Percentiles rank a stretch among this genome's conserved stretches.
These are phyloP conservation scores for Teratosphaeria epicoccoides DNA, from an alignment of 2,329 filamentous ascomycete genomes.

Conservation along the genomic window DNA sequence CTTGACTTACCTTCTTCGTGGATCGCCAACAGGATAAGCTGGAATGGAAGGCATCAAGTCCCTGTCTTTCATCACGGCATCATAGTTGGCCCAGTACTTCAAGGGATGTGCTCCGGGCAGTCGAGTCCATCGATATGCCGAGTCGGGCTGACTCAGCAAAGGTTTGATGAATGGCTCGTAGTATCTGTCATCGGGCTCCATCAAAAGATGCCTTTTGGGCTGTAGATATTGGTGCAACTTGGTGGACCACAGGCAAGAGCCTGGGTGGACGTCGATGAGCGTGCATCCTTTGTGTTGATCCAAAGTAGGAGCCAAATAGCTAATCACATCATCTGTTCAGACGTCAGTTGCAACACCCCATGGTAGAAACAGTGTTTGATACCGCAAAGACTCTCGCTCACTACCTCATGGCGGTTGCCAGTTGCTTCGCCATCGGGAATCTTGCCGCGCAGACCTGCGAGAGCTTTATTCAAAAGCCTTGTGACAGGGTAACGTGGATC, in stretches of 20 bases:
- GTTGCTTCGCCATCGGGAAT: background rate
- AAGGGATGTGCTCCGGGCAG: constrained; percentile 14
- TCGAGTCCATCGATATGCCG: constrained; percentile 39
- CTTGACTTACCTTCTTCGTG: constrained; percentile 47
- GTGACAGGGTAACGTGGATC: background rate
- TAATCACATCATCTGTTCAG: constrained; percentile 53
- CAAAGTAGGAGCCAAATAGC: constrained; percentile 59
- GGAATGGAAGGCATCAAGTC: constrained; percentile 47
- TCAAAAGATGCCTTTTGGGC: constrained; percentile 70
- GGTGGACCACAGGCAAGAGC: constrained; percentile 64
- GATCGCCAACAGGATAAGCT: constrained; percentile 27
- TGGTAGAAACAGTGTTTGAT: constrained; percentile 11
- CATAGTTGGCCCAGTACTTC: constrained; percentile 31
- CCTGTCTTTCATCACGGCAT: constrained; percentile 39
- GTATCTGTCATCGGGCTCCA: constrained; percentile 56
- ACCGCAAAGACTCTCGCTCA: constrained; percentile 28
- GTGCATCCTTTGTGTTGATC: constrained; percentile 66
- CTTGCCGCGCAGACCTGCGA: background rate
- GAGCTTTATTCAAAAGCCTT: background rate
- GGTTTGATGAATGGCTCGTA: constrained; percentile 52
- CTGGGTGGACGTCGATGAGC: constrained; percentile 78
- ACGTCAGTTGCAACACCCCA: constrained; percentile 1
- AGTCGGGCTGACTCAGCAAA: constrained; percentile 29
- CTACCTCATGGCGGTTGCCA: constrained; percentile 7
- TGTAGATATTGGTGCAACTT: constrained; percentile 64